Base-by-base conservation (phyloP, 1,284 basidiomycete genomes). In the Apiotrichum porosum region DNA sequence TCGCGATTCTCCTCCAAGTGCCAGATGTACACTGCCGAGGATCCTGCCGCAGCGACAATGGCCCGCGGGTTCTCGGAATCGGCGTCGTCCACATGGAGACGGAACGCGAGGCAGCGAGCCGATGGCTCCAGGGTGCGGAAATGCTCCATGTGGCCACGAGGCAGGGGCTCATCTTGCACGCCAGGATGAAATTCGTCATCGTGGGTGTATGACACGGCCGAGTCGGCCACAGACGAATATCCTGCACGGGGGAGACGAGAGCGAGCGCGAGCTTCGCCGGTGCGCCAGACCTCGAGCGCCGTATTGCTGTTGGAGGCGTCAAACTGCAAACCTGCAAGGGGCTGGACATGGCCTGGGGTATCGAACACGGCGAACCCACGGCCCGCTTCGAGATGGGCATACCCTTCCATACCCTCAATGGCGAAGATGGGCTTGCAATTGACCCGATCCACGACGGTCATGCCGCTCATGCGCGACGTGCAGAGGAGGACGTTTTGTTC, bases 331-430 rank as follows among this genome's bases (percentile, higher is more conserved):
- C 49, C 49, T 19, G 40, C 32, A 3, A 42, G 14, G 0, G 50
- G 50, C 12, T 42, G 22, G 8, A 51, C 45, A 15, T 34, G 21
- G 6, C 48, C 45, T 4, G 46, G 43, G 10, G 49, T 42, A 37
- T 55, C 37, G 22, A 71, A 69, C n/a, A 64, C 53, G 3, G 57
- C 52, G 34, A 57, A 61, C 1, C 69, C 69, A 5, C 59, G 58
- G 14, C 56, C 61, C n/a, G 65, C 63, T 35, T 71, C 69, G 5
- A 71, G 40, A 47, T 71, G 69, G 3, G 68, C 56, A 21, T 50
- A 63, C 0, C 52, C 37, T 3, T 46, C 41, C 0, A 62, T 46
- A 8, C 43, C 54, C 2, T 21, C 23, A 17, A 68, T 59, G 9
- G 47, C 46, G 44, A 66, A 71, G 5, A 69, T 31, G 0, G 56